Evolutionary conservation across 2,329 filamentous ascomycete species (phyloP).

Genomic region (Sporothrix phasma): DNA sequence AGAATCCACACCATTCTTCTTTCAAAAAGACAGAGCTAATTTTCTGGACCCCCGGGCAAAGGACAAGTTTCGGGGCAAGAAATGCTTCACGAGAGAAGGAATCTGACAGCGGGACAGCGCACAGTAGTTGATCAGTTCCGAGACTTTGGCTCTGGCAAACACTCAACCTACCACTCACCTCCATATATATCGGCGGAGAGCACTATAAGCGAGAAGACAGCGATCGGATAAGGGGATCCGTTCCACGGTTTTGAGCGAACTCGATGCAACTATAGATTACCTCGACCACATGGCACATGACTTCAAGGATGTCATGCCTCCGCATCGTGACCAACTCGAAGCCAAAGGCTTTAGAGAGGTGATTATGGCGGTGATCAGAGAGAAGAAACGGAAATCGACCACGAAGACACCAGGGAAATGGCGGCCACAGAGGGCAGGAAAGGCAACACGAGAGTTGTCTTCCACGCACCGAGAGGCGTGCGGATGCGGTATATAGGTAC

Average conservation of each 20-base stretch:
- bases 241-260: neutral
- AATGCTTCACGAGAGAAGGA: constrained; percentile 21
- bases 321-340: constrained; percentile 22
- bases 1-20: constrained; percentile 27
- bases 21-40: constrained; percentile 37
- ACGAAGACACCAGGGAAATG: neutral
- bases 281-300: constrained; percentile 28
- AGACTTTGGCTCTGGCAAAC: constrained; percentile 23
- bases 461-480: constrained; percentile 35
- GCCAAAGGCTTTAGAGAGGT: constrained; percentile 33
- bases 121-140: constrained; percentile 32
- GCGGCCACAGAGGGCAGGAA: constrained; percentile 6
- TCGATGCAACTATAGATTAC: constrained; percentile 23
- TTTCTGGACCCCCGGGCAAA: constrained; percentile 39
- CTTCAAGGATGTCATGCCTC: constrained; percentile 29
- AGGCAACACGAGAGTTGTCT: constrained; percentile 28
- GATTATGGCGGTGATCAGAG: neutral
- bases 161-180: constrained; percentile 28
- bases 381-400: neutral
- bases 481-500: constrained; percentile 3
- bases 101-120: constrained; percentile 38
- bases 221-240: neutral
- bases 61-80: constrained; percentile 21
- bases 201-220: constrained; percentile 17
- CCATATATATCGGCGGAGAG: constrained; percentile 38